phyloP scores from a whole-genome alignment of 176 grass and related monocot species.

The Poa annua region DNA sequence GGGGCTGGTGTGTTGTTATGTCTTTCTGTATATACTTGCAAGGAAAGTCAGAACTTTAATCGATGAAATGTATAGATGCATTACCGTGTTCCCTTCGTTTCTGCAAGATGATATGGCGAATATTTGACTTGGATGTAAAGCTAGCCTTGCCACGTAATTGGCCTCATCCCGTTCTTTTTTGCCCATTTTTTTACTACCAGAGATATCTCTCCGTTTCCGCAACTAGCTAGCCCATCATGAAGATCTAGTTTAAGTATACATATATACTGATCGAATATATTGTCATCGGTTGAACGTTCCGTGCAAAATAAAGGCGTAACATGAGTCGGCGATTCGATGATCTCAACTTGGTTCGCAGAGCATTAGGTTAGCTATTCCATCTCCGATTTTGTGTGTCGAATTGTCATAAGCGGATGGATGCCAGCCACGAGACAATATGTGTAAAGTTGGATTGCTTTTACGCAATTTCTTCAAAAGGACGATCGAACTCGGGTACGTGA shows the following conservation, averaged over 20 bases:
- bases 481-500: too few species aligned
- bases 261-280: neutral
- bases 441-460: conserved; percentile 37
- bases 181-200: conserved; percentile 25
- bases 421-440: neutral
- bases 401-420: conserved; percentile 32
- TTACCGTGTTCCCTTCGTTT: neutral
- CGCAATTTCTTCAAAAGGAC: neutral
- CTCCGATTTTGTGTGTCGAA: conserved; percentile 12
- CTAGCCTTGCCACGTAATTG: conserved; percentile 37
- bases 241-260: neutral
- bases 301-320: neutral
- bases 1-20: neutral
- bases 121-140: conserved; percentile 52
- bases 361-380: neutral
- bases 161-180: conserved; percentile 12
- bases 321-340: neutral
- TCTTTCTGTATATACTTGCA: neutral
- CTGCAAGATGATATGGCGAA: conserved; percentile 34
- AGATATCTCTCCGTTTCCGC: conserved; percentile 7
- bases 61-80: neutral
- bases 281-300: neutral
- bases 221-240: conserved; percentile 21
- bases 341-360: neutral
- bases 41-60: neutral